Conservation (phyloP, 768 basidiomycete species). For the Lentinula edodes region DNA sequence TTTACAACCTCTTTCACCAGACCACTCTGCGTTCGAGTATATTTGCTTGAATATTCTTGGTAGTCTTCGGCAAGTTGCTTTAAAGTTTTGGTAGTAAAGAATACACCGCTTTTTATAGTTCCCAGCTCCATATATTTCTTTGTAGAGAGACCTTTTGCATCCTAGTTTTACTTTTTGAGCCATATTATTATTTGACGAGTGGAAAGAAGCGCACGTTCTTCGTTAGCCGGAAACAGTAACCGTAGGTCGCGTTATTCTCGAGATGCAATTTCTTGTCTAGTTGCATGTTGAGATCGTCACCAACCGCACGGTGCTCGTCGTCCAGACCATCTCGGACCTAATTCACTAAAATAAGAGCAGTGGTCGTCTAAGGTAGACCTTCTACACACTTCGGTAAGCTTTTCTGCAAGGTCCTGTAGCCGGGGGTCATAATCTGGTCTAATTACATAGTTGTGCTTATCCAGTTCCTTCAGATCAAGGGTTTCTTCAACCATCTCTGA, state of each 20-base stretch:
- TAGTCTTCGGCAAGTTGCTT: constrained; percentile 71
- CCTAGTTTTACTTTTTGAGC: constrained; percentile 40
- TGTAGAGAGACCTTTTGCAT: constrained; percentile 62
- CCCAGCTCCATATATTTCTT: constrained; percentile 79
- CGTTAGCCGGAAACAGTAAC: constrained; percentile 89
- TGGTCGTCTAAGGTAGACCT: not conserved
- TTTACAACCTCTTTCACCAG: constrained; percentile 90
- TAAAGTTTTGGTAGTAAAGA: constrained; percentile 78
- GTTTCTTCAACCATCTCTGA: constrained; percentile 95
- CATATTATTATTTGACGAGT: not conserved
- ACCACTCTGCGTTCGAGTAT: constrained; percentile 68
- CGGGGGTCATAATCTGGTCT: constrained; percentile 85
- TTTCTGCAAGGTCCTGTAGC: constrained; percentile 61
- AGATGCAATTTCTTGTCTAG: constrained; percentile 94
- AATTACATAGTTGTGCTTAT: constrained; percentile 84
- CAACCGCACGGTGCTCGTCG: constrained; percentile 66
- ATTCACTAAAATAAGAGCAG: not conserved
- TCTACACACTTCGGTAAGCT: constrained; percentile 50
- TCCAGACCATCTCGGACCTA: constrained; percentile 77
- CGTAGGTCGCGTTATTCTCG: constrained; percentile 84
- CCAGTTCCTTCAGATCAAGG: constrained; percentile 82
- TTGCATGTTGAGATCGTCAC: constrained; percentile 70
- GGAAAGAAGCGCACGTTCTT: constrained; percentile 56
- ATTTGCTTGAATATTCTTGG: constrained; percentile 58
- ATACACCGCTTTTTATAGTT: constrained; percentile 80